phyloP scores from a whole-genome alignment of 306 rosid species.

The Mimosa pudica region DNA sequence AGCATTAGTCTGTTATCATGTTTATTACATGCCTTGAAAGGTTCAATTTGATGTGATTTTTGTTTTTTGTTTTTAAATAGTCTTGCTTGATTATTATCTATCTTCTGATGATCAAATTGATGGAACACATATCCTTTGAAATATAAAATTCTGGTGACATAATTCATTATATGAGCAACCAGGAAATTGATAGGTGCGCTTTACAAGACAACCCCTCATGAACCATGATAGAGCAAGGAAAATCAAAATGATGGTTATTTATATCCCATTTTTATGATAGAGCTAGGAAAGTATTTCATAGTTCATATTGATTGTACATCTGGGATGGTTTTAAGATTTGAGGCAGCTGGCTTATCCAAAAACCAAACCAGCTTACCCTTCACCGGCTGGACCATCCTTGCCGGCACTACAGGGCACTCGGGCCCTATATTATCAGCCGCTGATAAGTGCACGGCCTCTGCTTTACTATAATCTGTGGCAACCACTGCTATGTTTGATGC shows the following conservation, averaged over 20 bases:
- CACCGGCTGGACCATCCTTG: slow-evolving; percentile 69
- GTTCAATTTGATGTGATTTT: neutral
- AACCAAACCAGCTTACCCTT: slow-evolving; percentile 85
- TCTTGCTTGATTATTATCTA: neutral
- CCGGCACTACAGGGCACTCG: slow-evolving; percentile 58
- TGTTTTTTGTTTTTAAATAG: too few relatives aligned
- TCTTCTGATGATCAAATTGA: neutral
- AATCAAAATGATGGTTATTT: slow-evolving; percentile 23
- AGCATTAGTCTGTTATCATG: neutral
- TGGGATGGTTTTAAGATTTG: slow-evolving; percentile 65
- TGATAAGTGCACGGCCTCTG: slow-evolving; percentile 69
- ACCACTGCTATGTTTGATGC: slow-evolving; percentile 81
- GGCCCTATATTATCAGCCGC: slow-evolving; percentile 47
- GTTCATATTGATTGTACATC: slow-evolving; percentile 47
- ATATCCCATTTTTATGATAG: slow-evolving; percentile 36
- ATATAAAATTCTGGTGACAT: neutral
- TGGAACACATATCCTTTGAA: neutral
- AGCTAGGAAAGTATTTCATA: slow-evolving; percentile 14
- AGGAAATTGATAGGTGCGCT: slow-evolving; percentile 34
- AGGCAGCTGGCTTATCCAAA: slow-evolving; percentile 83
- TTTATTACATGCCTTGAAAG: neutral
- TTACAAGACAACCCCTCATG: slow-evolving; percentile 39
- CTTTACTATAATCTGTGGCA: slow-evolving; percentile 71
- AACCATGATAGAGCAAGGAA: slow-evolving; percentile 40
- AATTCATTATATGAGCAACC: slow-evolving; percentile 32